A percentile compares a stretch with the other conserved stretches of the same genome.
phyloP scores from a whole-genome alignment of 2,329 filamentous ascomycete genomes.

The Aspergillus versicolor region DNA sequence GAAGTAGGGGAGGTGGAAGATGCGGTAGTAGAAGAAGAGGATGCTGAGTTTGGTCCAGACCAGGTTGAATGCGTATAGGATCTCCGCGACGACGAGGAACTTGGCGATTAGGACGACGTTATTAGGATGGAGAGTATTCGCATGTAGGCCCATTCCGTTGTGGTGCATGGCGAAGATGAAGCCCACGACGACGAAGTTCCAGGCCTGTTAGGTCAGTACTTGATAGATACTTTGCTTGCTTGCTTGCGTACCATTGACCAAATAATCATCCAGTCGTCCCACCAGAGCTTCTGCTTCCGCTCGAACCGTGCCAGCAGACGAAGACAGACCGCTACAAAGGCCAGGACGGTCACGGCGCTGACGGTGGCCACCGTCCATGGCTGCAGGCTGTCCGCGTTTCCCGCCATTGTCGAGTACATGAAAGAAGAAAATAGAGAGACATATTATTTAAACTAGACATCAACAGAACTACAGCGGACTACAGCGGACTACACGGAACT shows the following conservation, averaged over 20 bases:
- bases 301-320: constrained; percentile 45
- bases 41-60: constrained; percentile 30
- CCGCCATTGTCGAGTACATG: no score
- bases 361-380: constrained; percentile 46
- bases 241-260: constrained; percentile 45
- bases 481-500: no score
- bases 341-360: constrained; percentile 43
- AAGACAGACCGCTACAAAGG: constrained; percentile 40
- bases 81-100: constrained; percentile 40
- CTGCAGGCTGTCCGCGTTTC: constrained; percentile 36
- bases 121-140: constrained; percentile 25
- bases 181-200: constrained; percentile 40
- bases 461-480: no score
- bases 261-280: constrained; percentile 53
- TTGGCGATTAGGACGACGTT: constrained; percentile 34
- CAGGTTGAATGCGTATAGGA: constrained; percentile 38
- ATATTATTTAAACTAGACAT: no score
- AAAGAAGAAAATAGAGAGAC: no score
- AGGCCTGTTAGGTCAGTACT: constrained; percentile 10
- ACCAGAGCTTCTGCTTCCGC: constrained; percentile 48
- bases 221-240: no score
- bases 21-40: constrained; percentile 29
- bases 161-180: constrained; percentile 52
- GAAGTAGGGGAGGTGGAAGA: constrained; percentile 28
- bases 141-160: constrained; percentile 50